Conservation (phyloP, 2,329 filamentous ascomycete genomes). For the Diaporthe ampelina region DNA sequence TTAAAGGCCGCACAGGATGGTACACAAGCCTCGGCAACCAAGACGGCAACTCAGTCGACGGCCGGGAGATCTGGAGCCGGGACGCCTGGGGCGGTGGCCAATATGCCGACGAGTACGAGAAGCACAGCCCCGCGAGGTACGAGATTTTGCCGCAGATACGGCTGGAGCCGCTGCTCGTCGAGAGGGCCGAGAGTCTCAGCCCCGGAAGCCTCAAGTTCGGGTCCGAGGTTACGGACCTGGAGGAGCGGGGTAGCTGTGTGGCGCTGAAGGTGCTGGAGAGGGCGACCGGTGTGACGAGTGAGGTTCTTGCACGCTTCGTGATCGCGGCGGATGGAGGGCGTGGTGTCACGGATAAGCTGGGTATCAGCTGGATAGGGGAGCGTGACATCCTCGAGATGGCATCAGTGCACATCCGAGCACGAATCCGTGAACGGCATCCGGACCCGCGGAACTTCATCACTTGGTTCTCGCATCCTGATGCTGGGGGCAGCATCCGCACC, state of each 20-base stretch:
- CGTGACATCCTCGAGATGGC: slow-evolving; percentile 52
- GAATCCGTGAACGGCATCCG: slow-evolving; percentile 45
- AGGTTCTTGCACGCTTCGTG: slow-evolving; percentile 47
- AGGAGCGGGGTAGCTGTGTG: slow-evolving; percentile 43
- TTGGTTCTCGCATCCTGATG: slow-evolving; percentile 52
- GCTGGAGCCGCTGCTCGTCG: slow-evolving; percentile 52
- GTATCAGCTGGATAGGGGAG: slow-evolving; percentile 49
- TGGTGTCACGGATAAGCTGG: slow-evolving; percentile 48
- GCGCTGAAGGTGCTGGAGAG: slow-evolving; percentile 43
- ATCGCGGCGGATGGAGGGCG: slow-evolving; percentile 53
- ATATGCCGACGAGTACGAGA: slow-evolving; percentile 44
- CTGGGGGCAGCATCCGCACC: slow-evolving; percentile 51
- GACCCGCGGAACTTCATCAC: slow-evolving; percentile 51
- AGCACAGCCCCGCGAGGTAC: slow-evolving; percentile 47
- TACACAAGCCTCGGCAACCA: slow-evolving; percentile 50
- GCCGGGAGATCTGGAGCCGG: slow-evolving; percentile 48
- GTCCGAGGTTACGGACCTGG: slow-evolving; percentile 48
- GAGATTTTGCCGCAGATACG: slow-evolving; percentile 52
- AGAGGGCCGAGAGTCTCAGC: slow-evolving; percentile 49
- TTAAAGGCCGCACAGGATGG: slow-evolving; percentile 47
- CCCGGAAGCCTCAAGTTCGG: slow-evolving; percentile 47
- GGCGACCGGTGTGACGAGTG: slow-evolving; percentile 33
- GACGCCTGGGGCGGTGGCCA: slow-evolving; percentile 50
- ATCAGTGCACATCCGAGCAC: slow-evolving; percentile 50
- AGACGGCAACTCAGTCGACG: slow-evolving; percentile 28